Base-by-base conservation (phyloP, 306 rosid genomes). In the Fagus sylvatica region DNA sequence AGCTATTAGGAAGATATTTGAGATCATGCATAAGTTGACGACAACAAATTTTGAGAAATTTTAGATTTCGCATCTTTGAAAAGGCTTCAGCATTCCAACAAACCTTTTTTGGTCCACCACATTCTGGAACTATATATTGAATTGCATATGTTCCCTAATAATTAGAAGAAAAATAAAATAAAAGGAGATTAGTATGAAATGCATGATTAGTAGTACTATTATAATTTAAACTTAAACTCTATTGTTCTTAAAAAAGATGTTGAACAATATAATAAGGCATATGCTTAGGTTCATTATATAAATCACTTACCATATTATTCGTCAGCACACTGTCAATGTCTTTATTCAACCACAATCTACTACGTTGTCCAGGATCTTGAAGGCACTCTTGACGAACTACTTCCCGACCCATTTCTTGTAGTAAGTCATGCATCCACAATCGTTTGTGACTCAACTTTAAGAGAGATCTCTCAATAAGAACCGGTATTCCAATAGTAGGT, bases 111-210 rank as follows among this genome's bases (percentile, higher is more conserved):
- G n/a, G 34, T 41, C 59, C 41, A 65, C 37, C 7, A 42, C 4
- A 1, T 5, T 85, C 65, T 4, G 81, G 15, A 9, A 19, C 1
- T 53, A 81, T 85, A 12, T 84, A 84, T 72, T 78, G 68, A 76
- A 81, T 36, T 43, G 48, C 57, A 53, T 6, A 3, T 51, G 75
- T 81, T 40, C 84, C 84, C 84, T 85, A 22, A 10, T 15, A 73
- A 48, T 16, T 61, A 80, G 33, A 56, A 72, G 13, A 15, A 74
- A 17, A 33, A n/a, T n/a, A 64, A 34, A n/a, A 71, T 19, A 53
- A 36, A 13, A 51, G 1, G 9, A 2, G 4, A 51, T 11, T 10
- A 15, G n/a, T 54, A 13, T 12, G n/a, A 6, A 54, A 54, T 4
- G 7, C 17, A 3, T 13, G 22, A 54, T 54, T 54, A 11, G 22